Evolutionary conservation across 78 protist species (phyloP).

Genomic region (Isochrysis galbana): DNA sequence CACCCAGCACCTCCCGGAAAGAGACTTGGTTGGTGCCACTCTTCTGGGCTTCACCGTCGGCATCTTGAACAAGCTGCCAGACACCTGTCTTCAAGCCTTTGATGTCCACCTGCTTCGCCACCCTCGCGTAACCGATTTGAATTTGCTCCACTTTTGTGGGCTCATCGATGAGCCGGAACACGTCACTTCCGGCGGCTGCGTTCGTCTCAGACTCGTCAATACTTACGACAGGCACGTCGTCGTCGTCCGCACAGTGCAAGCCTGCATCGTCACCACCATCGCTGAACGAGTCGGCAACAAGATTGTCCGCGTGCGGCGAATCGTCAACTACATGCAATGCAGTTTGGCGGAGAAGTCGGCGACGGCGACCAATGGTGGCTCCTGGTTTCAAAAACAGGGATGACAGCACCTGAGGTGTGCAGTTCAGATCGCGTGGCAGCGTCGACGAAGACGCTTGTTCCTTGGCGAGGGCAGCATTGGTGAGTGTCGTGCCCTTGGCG

Average conservation of each 20-base stretch:
- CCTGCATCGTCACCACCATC: neutral
- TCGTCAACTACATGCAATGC: neutral
- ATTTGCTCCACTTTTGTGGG: neutral
- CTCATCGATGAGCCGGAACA: neutral
- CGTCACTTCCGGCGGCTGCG: no score
- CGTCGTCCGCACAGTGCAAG: no score
- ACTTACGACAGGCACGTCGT: no score
- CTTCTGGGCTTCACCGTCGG: no score
- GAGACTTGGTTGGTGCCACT: neutral
- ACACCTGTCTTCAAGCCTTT: conserved; percentile 23
- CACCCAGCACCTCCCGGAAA: neutral
- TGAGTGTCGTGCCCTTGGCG: neutral
- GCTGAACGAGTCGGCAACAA: neutral
- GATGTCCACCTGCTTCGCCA: conserved; percentile 48
- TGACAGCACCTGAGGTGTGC: neutral
- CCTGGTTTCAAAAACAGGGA: neutral
- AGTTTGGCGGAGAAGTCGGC: neutral
- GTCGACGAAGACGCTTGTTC: neutral
- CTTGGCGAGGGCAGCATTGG: neutral
- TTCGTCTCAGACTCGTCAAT: no score
- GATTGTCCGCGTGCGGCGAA: neutral
- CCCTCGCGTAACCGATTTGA: conserved; percentile 29
- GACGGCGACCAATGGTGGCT: neutral
- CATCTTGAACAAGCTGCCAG: conserved; percentile 2
- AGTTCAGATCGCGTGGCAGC: neutral